A percentile compares a stretch with the other conserved stretches of the same genome.
These are phyloP conservation scores for Microstroma glucosiphilum DNA, from an alignment of 1,284 basidiomycete species.

Conservation along the genomic window DNA sequence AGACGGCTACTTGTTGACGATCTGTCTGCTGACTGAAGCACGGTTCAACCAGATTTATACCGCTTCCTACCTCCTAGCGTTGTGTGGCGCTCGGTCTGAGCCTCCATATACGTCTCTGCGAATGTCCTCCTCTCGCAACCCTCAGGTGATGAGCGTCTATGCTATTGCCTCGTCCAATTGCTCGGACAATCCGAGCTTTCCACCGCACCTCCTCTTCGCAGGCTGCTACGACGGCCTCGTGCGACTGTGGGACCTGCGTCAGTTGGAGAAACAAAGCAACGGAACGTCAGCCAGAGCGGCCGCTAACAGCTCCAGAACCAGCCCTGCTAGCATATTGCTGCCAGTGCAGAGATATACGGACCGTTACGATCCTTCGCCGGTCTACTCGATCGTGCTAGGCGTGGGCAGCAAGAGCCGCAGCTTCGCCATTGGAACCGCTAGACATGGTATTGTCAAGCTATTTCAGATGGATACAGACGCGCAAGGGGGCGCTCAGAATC, in stretches of 20 bases:
- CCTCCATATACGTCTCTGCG: neutral
- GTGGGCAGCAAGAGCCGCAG: constrained; percentile 2
- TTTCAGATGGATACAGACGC: neutral
- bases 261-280: neutral
- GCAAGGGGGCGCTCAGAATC: neutral
- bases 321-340: constrained; percentile 16
- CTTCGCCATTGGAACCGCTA: neutral
- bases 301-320: neutral
- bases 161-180: neutral
- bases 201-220: constrained; percentile 23
- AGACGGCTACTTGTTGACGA: neutral
- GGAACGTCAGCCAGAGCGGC: neutral
- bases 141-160: neutral
- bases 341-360: constrained; percentile 6
- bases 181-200: constrained; percentile 9
- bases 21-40: neutral
- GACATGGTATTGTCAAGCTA: constrained; percentile 3
- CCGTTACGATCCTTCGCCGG: constrained; percentile 15
- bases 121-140: neutral
- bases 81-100: neutral
- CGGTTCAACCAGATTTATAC: neutral
- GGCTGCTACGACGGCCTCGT: constrained; percentile 28
- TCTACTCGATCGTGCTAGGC: constrained; percentile 24
- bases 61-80: neutral
- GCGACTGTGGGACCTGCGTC: constrained; percentile 23